phyloP scores from a whole-genome alignment of 345 rosid genomes.

The Angophora floribunda region DNA sequence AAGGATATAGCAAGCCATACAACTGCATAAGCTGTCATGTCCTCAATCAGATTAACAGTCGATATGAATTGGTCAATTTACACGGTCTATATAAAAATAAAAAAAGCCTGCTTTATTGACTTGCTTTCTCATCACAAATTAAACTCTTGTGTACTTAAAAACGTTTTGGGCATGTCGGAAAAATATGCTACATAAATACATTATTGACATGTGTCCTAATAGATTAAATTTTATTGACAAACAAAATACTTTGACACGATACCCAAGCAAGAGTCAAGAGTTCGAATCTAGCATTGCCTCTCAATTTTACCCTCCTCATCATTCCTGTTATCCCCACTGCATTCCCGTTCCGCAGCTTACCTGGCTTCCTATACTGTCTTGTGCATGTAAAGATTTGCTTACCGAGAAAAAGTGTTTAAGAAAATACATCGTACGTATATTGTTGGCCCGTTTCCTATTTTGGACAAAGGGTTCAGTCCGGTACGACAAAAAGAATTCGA shows the following conservation, averaged over 20 bases:
- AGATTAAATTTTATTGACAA: background rate
- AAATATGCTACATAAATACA: background rate
- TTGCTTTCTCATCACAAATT: background rate
- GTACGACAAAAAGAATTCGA: background rate
- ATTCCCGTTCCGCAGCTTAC: background rate
- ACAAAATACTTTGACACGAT: background rate
- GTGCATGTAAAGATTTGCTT: background rate
- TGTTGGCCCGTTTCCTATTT: background rate
- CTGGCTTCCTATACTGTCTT: background rate
- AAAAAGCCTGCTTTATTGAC: background rate
- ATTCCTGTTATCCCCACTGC: background rate
- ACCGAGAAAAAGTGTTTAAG: background rate
- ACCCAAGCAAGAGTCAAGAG: background rate
- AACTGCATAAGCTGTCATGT: background rate
- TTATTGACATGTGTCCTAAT: background rate
- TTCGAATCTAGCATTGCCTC: background rate
- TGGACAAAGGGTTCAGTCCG: background rate
- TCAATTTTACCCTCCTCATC: background rate
- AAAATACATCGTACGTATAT: background rate
- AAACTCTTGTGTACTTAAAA: background rate
- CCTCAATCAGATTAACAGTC: background rate
- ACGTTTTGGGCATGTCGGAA: background rate
- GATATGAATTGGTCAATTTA: background rate
- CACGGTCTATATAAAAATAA: background rate
- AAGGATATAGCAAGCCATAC: background rate